Evolutionary conservation across 805 yeast species (phyloP), one percentile per base, ranked within the genome.

Genomic region (Cyberlindnera xishuangbannaensis): DNA sequence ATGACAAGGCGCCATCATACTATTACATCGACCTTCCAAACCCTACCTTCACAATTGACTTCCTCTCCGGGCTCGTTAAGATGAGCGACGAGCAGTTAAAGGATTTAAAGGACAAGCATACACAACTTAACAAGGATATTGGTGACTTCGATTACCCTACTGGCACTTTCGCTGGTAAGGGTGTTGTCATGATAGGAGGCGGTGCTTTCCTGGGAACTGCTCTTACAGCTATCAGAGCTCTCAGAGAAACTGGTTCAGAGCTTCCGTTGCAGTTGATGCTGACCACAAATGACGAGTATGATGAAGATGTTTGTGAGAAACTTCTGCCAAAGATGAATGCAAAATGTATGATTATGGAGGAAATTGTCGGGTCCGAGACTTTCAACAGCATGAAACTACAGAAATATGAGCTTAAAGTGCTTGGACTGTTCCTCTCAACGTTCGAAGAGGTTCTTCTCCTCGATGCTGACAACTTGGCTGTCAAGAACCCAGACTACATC

Each of bases 391-490:
- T 49, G 31, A 32, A 46, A 7, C 33, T 48, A 15, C 49, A 50
- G 31, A 48, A 50, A 31, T 51, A 50, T 30, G 55, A 51, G 29
- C 34, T 51, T 16, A 51, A 51, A 37, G 55, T 48, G 2, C 49
- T 71, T 23, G 73, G 73, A n/a, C 43, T 71, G 18, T 44, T 69
- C 33, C 59, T 64, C 2, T 65, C 74, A 10, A 58, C 67, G 3
- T 71, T 71, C 43, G 67, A 68, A 38, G 62, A 67, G 30, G 62
- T 59, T 18, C 48, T 71, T 10, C 53, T 66, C 26, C 45, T 71
- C 25, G 77, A 71, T 44, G 64, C 74, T 8, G 77, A 71, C 45
- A 64, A 65, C 34, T 54, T 68, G 28, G 62, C 71, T 2, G 61
- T 68, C 19, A 48, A 53, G 25, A 62, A 65, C 40, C 71, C 71